A percentile compares a stretch with the other conserved stretches of the same genome.
Conservation (phyloP, 202 grass and related monocot species). For the Cymbopogon flexuosus region DNA sequence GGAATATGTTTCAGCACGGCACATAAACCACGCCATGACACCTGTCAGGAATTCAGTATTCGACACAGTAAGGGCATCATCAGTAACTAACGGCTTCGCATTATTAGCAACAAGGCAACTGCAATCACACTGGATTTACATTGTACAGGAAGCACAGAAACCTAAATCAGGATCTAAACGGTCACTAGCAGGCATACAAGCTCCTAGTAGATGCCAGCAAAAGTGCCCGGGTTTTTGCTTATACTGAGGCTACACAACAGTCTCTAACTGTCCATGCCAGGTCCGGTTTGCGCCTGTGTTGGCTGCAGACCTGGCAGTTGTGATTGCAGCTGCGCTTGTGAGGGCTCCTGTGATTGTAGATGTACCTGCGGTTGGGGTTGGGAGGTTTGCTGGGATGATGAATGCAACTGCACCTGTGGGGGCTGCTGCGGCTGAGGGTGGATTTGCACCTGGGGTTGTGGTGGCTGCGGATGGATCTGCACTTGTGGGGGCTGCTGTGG, state of each 20-base stretch:
- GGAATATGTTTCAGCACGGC: background rate
- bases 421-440: conserved; percentile 8
- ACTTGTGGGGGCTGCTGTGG: background rate
- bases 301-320: conserved; percentile 30
- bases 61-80: background rate
- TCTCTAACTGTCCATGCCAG: conserved; percentile 30
- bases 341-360: background rate
- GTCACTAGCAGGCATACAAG: conserved; percentile 10
- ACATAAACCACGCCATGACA: background rate
- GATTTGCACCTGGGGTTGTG: background rate
- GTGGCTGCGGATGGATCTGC: background rate
- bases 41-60: conserved; percentile 18
- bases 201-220: conserved; percentile 20
- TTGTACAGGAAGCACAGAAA: conserved; percentile 41
- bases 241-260: conserved; percentile 29
- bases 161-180: conserved; percentile 38
- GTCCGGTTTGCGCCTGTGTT: conserved; percentile 13
- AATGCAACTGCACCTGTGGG: conserved; percentile 4
- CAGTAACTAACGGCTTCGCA: conserved; percentile 42
- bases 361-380: background rate
- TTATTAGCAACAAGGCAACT: conserved; percentile 43
- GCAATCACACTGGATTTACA: conserved; percentile 54
- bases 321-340: background rate
- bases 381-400: background rate
- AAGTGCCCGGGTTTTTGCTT: conserved; percentile 19